Base-by-base conservation (phyloP, 2,329 filamentous ascomycete species). In the Colletotrichum agaves region DNA sequence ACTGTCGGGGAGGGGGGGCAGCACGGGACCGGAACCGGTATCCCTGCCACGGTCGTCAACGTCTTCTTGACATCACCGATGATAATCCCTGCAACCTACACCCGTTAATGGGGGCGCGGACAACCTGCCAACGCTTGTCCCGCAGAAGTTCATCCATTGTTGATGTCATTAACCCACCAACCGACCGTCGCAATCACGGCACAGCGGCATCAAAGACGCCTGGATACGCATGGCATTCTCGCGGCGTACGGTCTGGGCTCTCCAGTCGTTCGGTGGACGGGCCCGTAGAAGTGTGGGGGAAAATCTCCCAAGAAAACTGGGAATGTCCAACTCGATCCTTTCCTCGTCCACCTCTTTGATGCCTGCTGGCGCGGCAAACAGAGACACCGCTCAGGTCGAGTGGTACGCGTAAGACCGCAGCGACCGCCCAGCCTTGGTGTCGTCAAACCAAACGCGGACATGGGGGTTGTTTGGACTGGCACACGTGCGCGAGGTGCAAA, bases 81-180 rank as follows among this genome's bases (percentile, higher is more conserved):
- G 31, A 33, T 27, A 15, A 27, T 35, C 53, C 53, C 53, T 49
- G 53, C 43, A 21, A 21, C n/a, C 46, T 37, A 53, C 31, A 13
- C 53, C 41, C 46, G 39, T 58, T 41, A 23, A 41, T 46, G 61
- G 64, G 61, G 61, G 64, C 52, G 19, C 13, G 27, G 12, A 55
- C 43, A 50, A 44, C 27, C 53, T 33, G 61, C 64, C 61, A 67
- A 67, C 39, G 53, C 61, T 67, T 67, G 64, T 53, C 64, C 64
- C 64, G 56, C 61, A 50, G 52, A 63, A 17, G 21, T 11, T 23
- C 62, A 47, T 41, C 53, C 47, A 39, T 63, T 52, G 39, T 53
- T 67, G 64, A 67, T 67, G 64, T 67, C 64, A 67, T 67, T 46
- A 64, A 67, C 64, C 64, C 64, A 64, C 64, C 64, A 64, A 59